Base-by-base conservation (phyloP, 2,329 filamentous ascomycete species). In the Tolypocladium guangdongense region DNA sequence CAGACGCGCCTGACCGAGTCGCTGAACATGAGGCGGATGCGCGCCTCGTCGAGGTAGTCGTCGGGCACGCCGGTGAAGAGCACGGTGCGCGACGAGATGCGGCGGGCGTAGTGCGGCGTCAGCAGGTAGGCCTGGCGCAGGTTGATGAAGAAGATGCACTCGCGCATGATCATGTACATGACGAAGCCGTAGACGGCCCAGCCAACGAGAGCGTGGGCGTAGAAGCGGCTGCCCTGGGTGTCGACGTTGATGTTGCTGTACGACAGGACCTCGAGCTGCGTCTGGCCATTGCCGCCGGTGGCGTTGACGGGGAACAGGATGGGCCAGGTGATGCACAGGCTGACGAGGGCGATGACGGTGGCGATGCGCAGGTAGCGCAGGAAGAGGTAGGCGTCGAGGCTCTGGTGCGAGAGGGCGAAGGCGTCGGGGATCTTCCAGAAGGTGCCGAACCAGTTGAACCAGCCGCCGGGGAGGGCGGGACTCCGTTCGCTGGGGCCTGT, bases 81-180 rank as follows among this genome's bases (percentile, higher is more conserved):
- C 7, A 97, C 90, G 1, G 91, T 96, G 32, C 90, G 83, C 0
- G 91, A 90, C 0, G 92, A 96, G 43, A 97, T 83, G 20, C 91
- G 86, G 60, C 84, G 86, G 32, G 90, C 81, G 64, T 95, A 92
- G 50, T 87, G 76, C 1, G 88, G 90, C 2, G 90, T 88, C 54
- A 95, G 77, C n/a, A 91, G 82, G 72, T 95, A 97, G 1, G 92
- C 92, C 71, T 97, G 93, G 58, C 92, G 88, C 51, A 97, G 72
- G 63, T 95, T 95, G 73, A 96, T 88, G 69, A 90, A 95, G 78
- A 86, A 97, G 62, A 99, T 86, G 65, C 85, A 85, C 70, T 99
- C 93, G 57, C 93, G 83, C 33, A 89, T 89, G 52, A 99, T 83
- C 63, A 90, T 88, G 70, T 90, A 92, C 69, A 96, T 84, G 55